Evolutionary conservation across 2,329 filamentous ascomycete species (phyloP).

Genomic region (Fusarium caatingaense): DNA sequence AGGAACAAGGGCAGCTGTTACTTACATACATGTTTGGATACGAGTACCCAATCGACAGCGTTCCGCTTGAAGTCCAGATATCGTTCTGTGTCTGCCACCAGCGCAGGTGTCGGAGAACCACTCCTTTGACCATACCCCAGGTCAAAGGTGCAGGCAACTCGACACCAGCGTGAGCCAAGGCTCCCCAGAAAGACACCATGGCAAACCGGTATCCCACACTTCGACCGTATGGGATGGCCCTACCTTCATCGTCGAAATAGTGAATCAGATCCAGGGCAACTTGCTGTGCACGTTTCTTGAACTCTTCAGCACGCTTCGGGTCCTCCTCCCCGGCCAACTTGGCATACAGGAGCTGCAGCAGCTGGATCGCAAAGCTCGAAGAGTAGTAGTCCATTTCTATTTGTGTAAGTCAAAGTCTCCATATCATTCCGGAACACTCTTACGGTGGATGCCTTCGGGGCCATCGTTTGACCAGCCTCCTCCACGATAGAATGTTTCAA

Average conservation of each 20-base stretch:
- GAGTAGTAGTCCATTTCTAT: constrained; percentile 86
- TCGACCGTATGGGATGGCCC: constrained; percentile 80
- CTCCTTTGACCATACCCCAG: constrained; percentile 83
- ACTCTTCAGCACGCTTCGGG: constrained; percentile 73
- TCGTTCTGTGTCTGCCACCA: constrained; percentile 83
- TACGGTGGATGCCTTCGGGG: constrained; percentile 77
- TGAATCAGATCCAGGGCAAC: constrained; percentile 78
- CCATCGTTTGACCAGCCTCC: constrained; percentile 87
- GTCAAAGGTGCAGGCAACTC: constrained; percentile 77
- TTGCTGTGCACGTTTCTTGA: constrained; percentile 73
- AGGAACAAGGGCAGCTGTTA: constrained; percentile 32
- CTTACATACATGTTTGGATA: constrained; percentile 80
- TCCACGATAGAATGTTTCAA: constrained; percentile 85
- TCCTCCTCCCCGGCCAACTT: constrained; percentile 77
- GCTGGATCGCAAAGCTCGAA: constrained; percentile 84
- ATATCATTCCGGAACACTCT: constrained; percentile 31
- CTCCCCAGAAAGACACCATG: constrained; percentile 87
- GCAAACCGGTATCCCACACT: constrained; percentile 86
- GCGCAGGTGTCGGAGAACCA: constrained; percentile 77
- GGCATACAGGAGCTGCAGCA: constrained; percentile 80
- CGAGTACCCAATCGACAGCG: constrained; percentile 79
- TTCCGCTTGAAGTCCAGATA: constrained; percentile 81
- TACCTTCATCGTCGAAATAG: constrained; percentile 79
- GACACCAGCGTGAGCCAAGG: constrained; percentile 79
- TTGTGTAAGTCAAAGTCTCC: constrained; percentile 9